Evolutionary conservation across 305 asterid genomes (phyloP).

Genomic region (Rubia balearica): DNA sequence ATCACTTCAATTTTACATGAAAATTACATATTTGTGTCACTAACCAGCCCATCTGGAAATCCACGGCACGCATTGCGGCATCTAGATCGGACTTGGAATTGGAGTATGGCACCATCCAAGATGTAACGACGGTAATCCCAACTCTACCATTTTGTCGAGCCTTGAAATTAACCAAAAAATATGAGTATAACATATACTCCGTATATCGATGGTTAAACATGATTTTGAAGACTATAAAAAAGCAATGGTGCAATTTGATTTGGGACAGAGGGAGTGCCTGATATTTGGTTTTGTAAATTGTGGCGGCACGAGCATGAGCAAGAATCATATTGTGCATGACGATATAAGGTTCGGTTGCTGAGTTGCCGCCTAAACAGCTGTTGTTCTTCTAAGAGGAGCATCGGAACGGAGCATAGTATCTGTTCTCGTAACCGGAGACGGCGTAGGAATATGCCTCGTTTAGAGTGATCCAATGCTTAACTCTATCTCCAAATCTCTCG

Average conservation of each 20-base stretch:
- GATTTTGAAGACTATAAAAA: too few species aligned
- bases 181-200: too few species aligned
- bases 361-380: background rate
- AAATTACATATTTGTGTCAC: background rate
- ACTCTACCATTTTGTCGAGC: background rate
- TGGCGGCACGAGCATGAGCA: background rate
- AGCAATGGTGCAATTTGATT: too few species aligned
- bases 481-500: constrained; percentile 49
- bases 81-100: background rate
- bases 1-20: background rate
- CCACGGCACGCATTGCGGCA: background rate
- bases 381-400: background rate
- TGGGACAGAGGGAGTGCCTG: background rate
- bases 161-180: background rate
- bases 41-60: background rate
- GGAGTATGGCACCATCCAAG: constrained; percentile 7
- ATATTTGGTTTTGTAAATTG: background rate
- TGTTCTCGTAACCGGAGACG: constrained; percentile 26
- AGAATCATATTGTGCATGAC: background rate
- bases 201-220: too few species aligned
- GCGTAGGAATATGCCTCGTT: constrained; percentile 35
- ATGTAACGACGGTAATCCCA: constrained; percentile 1
- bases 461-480: constrained; percentile 47
- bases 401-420: constrained; percentile 25
- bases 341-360: background rate